A percentile compares a stretch with the other conserved stretches of the same genome.
phyloP scores from a whole-genome alignment of 179 eudicot species.

The Silene vulgaris region DNA sequence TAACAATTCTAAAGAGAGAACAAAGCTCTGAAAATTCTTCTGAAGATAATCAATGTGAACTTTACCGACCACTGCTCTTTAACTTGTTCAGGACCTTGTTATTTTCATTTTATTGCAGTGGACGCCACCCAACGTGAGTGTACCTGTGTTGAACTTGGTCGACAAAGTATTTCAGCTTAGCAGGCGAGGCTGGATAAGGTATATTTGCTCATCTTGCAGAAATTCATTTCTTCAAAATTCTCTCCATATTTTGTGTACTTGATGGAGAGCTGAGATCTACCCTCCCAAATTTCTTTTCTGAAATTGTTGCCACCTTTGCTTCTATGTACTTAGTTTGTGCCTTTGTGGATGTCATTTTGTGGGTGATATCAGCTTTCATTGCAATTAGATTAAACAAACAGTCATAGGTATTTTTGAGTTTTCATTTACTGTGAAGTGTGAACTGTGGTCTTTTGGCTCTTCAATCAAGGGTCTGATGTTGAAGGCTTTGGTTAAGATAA shows the following conservation, averaged over 20 bases:
- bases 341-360: background rate
- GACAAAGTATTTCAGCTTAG: constrained; percentile 93
- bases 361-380: background rate
- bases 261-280: constrained; percentile 1
- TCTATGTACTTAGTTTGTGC: background rate
- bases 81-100: constrained; percentile 17
- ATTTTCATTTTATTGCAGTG: constrained; percentile 56
- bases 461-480: background rate
- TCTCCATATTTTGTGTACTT: background rate
- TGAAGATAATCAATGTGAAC: background rate
- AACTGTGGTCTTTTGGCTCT: constrained; percentile 1
- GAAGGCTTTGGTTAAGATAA: background rate
- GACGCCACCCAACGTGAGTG: constrained; percentile 86
- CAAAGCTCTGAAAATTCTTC: constrained; percentile 3
- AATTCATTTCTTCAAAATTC: constrained; percentile 6
- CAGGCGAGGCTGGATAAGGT: constrained; percentile 98
- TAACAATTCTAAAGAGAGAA: background rate
- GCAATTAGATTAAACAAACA: background rate
- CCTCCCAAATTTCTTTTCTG: background rate
- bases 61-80: background rate
- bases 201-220: constrained; percentile 20
- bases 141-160: constrained; percentile 84
- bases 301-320: background rate
- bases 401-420: background rate
- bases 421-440: constrained; percentile 5